These are phyloP conservation scores for Ustilago trichophora DNA, from an alignment of 1,284 basidiomycete species.

Conservation along the genomic window DNA sequence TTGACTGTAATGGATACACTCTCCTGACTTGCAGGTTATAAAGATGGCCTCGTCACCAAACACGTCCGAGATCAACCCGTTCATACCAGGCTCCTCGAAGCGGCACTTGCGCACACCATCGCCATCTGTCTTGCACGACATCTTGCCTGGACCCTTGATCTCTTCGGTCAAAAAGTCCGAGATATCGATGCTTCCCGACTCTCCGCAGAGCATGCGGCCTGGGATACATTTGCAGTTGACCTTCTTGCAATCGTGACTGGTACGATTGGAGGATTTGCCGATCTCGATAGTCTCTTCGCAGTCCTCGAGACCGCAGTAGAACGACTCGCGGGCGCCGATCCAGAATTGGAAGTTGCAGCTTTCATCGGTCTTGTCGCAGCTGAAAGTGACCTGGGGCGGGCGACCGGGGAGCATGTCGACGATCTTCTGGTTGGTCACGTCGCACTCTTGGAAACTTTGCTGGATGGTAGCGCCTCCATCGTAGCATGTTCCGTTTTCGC, in stretches of 20 bases:
- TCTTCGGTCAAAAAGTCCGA: constrained; percentile 88
- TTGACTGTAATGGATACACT: constrained; percentile 91
- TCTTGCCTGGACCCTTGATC: constrained; percentile 88
- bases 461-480: constrained; percentile 88
- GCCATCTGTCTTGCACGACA: constrained; percentile 77
- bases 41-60: constrained; percentile 93
- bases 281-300: constrained; percentile 71
- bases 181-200: constrained; percentile 96
- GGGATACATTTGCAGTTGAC: constrained; percentile 91
- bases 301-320: constrained; percentile 85
- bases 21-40: constrained; percentile 84
- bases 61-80: constrained; percentile 87
- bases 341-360: constrained; percentile 74
- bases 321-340: constrained; percentile 91
- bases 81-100: constrained; percentile 97
- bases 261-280: constrained; percentile 19
- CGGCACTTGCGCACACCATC: constrained; percentile 72
- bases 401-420: constrained; percentile 85
- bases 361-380: constrained; percentile 47
- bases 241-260: constrained; percentile 71
- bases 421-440: constrained; percentile 90
- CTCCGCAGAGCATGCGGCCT: constrained; percentile 91
- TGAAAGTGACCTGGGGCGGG: constrained; percentile 93
- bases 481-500: constrained; percentile 88
- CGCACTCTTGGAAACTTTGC: constrained; percentile 94